These are phyloP conservation scores for Backusella liffmaniae DNA, from an alignment of 192 early-diverging fungal species.

Conservation along the genomic window DNA sequence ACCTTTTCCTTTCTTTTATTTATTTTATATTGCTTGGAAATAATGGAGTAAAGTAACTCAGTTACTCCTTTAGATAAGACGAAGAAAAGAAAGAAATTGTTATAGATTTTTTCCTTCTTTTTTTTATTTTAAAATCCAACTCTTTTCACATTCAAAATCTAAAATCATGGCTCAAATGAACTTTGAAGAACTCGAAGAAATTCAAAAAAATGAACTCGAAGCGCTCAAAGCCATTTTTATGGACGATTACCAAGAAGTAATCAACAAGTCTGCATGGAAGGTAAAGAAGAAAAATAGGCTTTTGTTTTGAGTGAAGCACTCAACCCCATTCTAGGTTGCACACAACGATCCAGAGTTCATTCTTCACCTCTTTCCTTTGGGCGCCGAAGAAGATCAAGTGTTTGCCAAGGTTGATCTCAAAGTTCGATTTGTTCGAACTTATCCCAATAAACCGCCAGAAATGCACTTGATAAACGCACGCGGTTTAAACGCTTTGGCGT, in stretches of 20 bases:
- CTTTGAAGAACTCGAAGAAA: constrained; percentile 52
- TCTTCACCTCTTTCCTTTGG: constrained; percentile 46
- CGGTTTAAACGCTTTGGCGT: constrained; percentile 53
- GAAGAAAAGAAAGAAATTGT: neutral
- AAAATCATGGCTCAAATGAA: constrained; percentile 19
- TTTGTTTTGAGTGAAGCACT: neutral
- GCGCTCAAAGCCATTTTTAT: constrained; percentile 66
- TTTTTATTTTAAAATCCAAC: constrained; percentile 2
- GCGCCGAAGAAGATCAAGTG: constrained; percentile 43
- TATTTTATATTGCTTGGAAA: neutral
- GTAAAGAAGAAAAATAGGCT: constrained; percentile 12
- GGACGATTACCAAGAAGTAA: constrained; percentile 53
- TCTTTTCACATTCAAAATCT: neutral
- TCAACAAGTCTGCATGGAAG: constrained; percentile 52
- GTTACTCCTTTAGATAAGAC: neutral
- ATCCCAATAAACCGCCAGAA: constrained; percentile 64
- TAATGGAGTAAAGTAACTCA: constrained; percentile 2
- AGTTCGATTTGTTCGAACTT: constrained; percentile 64
- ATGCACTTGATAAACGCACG: constrained; percentile 47
- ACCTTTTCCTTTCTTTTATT: neutral
- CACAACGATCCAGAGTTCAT: constrained; percentile 48
- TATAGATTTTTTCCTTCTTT: neutral
- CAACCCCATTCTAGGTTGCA: constrained; percentile 32
- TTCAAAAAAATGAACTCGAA: constrained; percentile 73
- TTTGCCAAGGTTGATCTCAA: constrained; percentile 50